Evolutionary conservation across 2,329 filamentous ascomycete species (phyloP).

Genomic region (Cladosporium sphaerospermum): DNA sequence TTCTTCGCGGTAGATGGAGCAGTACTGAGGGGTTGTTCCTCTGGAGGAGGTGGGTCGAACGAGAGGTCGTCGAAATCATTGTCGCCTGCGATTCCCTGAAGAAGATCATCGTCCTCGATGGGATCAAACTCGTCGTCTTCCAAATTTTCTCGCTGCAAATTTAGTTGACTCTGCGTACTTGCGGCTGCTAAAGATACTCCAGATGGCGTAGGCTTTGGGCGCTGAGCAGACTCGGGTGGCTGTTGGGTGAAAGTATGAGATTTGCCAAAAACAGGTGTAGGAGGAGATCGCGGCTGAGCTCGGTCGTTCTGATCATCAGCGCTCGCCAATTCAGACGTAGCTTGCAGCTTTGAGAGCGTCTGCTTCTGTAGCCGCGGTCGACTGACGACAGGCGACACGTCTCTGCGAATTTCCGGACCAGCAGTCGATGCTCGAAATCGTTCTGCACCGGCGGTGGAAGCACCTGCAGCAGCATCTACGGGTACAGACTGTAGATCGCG

Average conservation of each 20-base stretch:
- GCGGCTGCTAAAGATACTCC: not conserved
- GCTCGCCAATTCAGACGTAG: too few relatives aligned
- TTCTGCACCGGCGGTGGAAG: not conserved
- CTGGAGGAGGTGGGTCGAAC: not conserved
- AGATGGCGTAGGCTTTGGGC: constrained; percentile 3
- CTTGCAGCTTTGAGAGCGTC: too few relatives aligned
- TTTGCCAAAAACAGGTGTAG: constrained; percentile 1
- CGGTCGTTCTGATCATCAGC: not conserved
- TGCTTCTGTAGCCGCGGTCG: not conserved
- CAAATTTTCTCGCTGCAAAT: too few relatives aligned
- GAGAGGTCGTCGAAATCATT: not conserved
- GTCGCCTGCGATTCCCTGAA: not conserved
- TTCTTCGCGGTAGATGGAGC: not conserved
- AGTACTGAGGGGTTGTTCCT: not conserved
- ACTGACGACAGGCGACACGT: not conserved
- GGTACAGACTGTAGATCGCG: not conserved
- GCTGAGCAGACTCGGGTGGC: constrained; percentile 11
- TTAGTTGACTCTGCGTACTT: not conserved
- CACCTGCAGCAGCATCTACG: not conserved
- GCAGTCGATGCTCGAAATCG: not conserved
- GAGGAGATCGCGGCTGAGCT: not conserved
- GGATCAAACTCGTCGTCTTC: not conserved
- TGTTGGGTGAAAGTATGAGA: not conserved
- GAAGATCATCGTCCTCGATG: constrained; percentile 11
- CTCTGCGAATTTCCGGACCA: not conserved